phyloP scores from a whole-genome alignment of 257 asterid species.

The Datura wrightii region DNA sequence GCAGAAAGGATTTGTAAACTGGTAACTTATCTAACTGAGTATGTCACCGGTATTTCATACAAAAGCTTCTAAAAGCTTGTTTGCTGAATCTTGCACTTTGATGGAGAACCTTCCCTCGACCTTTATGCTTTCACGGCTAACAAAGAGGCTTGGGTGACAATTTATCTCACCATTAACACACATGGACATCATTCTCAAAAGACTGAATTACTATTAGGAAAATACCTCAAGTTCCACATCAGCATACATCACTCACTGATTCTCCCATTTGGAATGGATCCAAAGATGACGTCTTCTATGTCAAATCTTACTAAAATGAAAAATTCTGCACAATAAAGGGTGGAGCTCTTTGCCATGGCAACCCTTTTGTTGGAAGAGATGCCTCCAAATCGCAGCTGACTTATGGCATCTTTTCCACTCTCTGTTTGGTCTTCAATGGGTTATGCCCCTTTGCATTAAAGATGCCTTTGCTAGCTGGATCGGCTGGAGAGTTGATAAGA shows the following conservation, averaged over 20 bases:
- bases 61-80: conserved; percentile 9
- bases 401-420: too few relatives aligned
- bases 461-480: too few relatives aligned
- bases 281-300: background rate
- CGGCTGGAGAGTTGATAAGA: too few relatives aligned
- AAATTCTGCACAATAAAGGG: background rate
- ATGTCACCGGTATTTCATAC: background rate
- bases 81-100: background rate
- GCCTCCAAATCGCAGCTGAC: too few relatives aligned
- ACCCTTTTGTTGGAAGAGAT: background rate
- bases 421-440: too few relatives aligned
- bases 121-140: background rate
- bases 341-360: background rate
- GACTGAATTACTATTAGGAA: background rate
- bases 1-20: conserved; percentile 8
- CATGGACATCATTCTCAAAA: background rate
- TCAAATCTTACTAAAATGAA: conserved; percentile 6
- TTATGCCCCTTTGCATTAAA: too few relatives aligned
- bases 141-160: conserved; percentile 8
- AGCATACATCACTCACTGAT: conserved; percentile 19
- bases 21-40: background rate
- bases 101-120: background rate
- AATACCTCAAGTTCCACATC: background rate
- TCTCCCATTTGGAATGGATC: conserved; percentile 5
- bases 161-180: conserved; percentile 19